Evolutionary conservation across 495 filamentous ascomycete genomes (phyloP).

Genomic region (Polyplosphaeria fusca): DNA sequence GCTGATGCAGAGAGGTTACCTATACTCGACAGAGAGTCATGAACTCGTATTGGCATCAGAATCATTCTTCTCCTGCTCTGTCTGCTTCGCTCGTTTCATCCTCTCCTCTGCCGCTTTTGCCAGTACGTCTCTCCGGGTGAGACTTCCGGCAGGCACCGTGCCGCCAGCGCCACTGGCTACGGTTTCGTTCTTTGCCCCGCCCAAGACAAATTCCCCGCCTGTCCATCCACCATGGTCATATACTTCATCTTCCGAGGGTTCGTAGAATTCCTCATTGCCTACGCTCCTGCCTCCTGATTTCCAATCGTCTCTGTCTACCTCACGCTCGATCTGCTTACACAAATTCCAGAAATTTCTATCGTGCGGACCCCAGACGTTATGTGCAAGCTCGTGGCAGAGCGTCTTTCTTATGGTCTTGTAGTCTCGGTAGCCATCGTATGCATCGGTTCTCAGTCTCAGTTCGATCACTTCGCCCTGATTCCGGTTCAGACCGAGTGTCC

Average conservation of each 20-base stretch:
- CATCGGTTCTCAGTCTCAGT: conserved; percentile 83
- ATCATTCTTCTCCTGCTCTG: conserved; percentile 14
- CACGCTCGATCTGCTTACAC: conserved; percentile 77
- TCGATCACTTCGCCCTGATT: conserved; percentile 90
- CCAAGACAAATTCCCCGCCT: conserved; percentile 83
- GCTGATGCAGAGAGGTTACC: neutral
- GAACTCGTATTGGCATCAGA: neutral
- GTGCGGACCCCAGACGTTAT: conserved; percentile 82
- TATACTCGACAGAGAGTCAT: neutral
- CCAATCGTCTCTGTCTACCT: conserved; percentile 80
- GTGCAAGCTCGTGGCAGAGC: conserved; percentile 90
- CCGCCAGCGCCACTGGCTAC: conserved; percentile 34
- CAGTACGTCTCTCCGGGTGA: conserved; percentile 66
- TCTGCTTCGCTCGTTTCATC: conserved; percentile 53
- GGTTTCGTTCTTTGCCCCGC: conserved; percentile 46
- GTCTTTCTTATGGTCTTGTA: conserved; percentile 88
- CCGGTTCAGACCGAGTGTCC: conserved; percentile 82
- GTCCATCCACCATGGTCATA: conserved; percentile 81
- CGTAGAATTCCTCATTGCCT: conserved; percentile 67
- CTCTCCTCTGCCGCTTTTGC: conserved; percentile 74
- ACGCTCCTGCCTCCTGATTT: conserved; percentile 61
- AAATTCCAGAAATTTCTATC: conserved; percentile 86
- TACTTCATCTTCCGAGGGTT: conserved; percentile 56
- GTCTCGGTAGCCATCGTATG: conserved; percentile 88
- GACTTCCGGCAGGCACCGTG: conserved; percentile 27